These are phyloP conservation scores for Scedosporium minutisporum DNA, from an alignment of 2,329 filamentous ascomycete genomes.

Conservation along the genomic window DNA sequence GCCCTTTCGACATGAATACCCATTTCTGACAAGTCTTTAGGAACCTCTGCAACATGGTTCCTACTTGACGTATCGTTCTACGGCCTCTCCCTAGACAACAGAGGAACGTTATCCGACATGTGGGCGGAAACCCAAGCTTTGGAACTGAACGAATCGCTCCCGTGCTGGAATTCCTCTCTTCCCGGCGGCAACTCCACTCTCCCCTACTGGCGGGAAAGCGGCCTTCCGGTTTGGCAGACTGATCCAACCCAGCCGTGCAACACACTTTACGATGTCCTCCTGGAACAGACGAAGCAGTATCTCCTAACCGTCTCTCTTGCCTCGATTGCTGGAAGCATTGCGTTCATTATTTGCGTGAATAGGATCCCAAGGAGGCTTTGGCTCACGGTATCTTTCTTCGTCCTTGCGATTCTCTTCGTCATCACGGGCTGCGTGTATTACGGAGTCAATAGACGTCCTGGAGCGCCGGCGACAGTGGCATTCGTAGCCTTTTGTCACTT, in stretches of 20 bases:
- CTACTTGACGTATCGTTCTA: conserved; percentile 49
- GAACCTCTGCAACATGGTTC: conserved; percentile 42
- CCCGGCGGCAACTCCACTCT: conserved; percentile 32
- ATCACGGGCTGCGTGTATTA: conserved; percentile 42
- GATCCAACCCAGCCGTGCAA: conserved; percentile 37
- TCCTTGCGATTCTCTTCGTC: conserved; percentile 35
- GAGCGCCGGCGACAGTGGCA: conserved; percentile 36
- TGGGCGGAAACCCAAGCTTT: conserved; percentile 27
- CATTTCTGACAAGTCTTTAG: not conserved
- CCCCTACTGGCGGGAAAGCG: conserved; percentile 27
- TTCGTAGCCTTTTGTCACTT: conserved; percentile 44
- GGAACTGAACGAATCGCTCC: conserved; percentile 25
- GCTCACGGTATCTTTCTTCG: conserved; percentile 39
- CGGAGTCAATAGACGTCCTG: conserved; percentile 29
- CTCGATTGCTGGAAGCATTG: conserved; percentile 39
- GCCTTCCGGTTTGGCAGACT: conserved; percentile 40
- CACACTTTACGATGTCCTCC: conserved; percentile 40
- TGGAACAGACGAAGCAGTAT: conserved; percentile 44
- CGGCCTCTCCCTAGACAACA: conserved; percentile 40
- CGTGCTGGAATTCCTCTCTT: conserved; percentile 38
- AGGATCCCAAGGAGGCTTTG: conserved; percentile 36
- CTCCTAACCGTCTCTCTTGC: conserved; percentile 40
- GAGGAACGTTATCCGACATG: conserved; percentile 30
- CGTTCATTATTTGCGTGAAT: conserved; percentile 38
- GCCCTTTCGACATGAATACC: not conserved